A percentile compares a stretch with the other conserved stretches of the same genome.
phyloP scores from a whole-genome alignment of 78 protist genomes.

The Polysphondylium violaceum region DNA sequence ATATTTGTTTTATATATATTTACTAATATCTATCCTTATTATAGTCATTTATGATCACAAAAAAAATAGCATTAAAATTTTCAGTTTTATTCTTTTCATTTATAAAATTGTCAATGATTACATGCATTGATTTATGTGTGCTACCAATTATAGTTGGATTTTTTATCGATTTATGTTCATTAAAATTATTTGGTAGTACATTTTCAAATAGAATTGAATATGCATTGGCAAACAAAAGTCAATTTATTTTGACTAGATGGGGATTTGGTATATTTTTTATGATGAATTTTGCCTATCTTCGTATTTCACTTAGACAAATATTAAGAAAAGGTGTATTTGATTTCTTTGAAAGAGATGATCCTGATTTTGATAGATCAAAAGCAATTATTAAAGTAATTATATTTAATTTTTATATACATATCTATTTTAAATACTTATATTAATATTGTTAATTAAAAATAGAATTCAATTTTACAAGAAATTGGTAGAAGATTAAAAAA shows the following conservation, averaged over 20 bases:
- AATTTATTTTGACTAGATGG: slow-evolving; percentile 54
- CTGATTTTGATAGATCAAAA: slow-evolving; percentile 19
- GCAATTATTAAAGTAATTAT: slow-evolving; percentile 14
- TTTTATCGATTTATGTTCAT: slow-evolving; percentile 33
- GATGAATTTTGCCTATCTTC: neutral
- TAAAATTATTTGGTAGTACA: slow-evolving; percentile 44
- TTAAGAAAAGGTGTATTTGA: slow-evolving; percentile 44
- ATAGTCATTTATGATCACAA: slow-evolving; percentile 31
- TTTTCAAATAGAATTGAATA: neutral
- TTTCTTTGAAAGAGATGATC: slow-evolving; percentile 48
- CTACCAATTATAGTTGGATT: slow-evolving; percentile 43
- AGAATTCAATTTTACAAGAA: too few relatives aligned
- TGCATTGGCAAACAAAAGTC: neutral
- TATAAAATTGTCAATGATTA: slow-evolving; percentile 22
- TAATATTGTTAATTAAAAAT: too few relatives aligned
- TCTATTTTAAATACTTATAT: too few relatives aligned
- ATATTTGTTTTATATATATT: neutral
- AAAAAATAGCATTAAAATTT: slow-evolving; percentile 6
- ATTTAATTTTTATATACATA: neutral
- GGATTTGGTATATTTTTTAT: slow-evolving; percentile 47
- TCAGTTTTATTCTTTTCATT: slow-evolving; percentile 48
- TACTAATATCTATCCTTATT: neutral
- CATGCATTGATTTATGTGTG: slow-evolving; percentile 10
- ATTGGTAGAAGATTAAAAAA: too few relatives aligned
- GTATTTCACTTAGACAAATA: slow-evolving; percentile 5